Percentiles rank a stretch among this genome's conserved stretches.
These are phyloP conservation scores for Debaryomyces tyrocola DNA, from an alignment of 805 yeast genomes.

Conservation along the genomic window DNA sequence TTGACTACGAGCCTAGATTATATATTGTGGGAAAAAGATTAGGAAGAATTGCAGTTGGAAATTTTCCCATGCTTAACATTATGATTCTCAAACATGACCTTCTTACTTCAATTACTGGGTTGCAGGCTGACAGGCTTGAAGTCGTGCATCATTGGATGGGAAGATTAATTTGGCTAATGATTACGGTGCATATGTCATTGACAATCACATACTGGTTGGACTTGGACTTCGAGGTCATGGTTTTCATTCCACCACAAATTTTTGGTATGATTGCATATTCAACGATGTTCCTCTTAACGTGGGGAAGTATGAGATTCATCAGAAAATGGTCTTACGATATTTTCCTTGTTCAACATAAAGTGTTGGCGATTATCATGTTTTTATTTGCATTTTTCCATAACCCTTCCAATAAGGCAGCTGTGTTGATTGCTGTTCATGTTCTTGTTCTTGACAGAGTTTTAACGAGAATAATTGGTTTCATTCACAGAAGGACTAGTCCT, in stretches of 20 bases:
- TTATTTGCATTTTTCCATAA: slow-evolving; percentile 44
- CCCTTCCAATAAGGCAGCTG: slow-evolving; percentile 29
- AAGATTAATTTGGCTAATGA: slow-evolving; percentile 35
- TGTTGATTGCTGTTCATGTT: slow-evolving; percentile 41
- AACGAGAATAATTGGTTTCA: slow-evolving; percentile 23
- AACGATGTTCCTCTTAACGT: slow-evolving; percentile 33
- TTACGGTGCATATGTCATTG: slow-evolving; percentile 35
- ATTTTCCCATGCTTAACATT: slow-evolving; percentile 37
- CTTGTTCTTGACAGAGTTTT: slow-evolving; percentile 43
- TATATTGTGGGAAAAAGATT: slow-evolving; percentile 45
- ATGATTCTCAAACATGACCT: slow-evolving; percentile 41
- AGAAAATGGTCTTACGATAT: slow-evolving; percentile 43
- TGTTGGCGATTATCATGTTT: slow-evolving; percentile 42
- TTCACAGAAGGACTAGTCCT: slow-evolving; percentile 37
- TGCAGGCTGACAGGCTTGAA: slow-evolving; percentile 38
- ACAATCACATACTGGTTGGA: slow-evolving; percentile 41
- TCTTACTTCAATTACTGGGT: slow-evolving; percentile 39
- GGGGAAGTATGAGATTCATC: slow-evolving; percentile 35
- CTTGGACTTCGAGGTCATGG: slow-evolving; percentile 37
- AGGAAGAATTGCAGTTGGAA: slow-evolving; percentile 40
- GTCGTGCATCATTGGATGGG: slow-evolving; percentile 48
- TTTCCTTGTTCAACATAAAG: slow-evolving; percentile 44
- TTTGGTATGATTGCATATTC: slow-evolving; percentile 49
- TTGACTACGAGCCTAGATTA: slow-evolving; percentile 36
- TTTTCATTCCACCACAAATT: slow-evolving; percentile 49